phyloP scores from a whole-genome alignment of 306 rosid genomes.

The Lathyrus sativus region DNA sequence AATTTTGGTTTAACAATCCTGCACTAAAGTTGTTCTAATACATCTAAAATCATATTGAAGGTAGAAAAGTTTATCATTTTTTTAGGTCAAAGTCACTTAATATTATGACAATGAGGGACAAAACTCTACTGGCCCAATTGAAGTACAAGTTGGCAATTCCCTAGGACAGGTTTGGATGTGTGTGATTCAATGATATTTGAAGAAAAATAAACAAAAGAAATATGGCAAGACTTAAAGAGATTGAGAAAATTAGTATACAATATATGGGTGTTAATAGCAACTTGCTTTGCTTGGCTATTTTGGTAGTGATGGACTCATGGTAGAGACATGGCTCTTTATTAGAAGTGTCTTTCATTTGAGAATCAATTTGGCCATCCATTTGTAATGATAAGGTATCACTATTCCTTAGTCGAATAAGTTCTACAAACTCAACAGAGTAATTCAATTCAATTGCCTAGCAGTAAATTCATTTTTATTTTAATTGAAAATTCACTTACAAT shows the following conservation, averaged over 20 bases:
- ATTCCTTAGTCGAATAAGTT: too few species aligned
- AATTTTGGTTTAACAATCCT: too few species aligned
- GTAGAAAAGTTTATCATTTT: not conserved
- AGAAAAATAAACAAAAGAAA: conserved; percentile 29
- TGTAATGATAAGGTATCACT: too few species aligned
- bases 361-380: not conserved
- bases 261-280: not conserved
- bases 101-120: conserved; percentile 13
- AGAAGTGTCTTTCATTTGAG: conserved; percentile 14
- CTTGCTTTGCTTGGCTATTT: conserved; percentile 25
- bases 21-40: too few species aligned
- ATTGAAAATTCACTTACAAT: not conserved
- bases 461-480: not conserved
- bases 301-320: conserved; percentile 20
- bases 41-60: too few species aligned
- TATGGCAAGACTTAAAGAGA: conserved; percentile 22
- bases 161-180: conserved; percentile 2
- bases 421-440: too few species aligned
- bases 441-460: too few species aligned
- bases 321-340: conserved; percentile 38
- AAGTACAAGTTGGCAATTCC: conserved; percentile 15
- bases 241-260: conserved; percentile 1
- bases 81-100: not conserved
- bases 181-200: conserved; percentile 3
- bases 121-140: conserved; percentile 25